Conservation (phyloP, 768 basidiomycete genomes). For the Imleria badia region DNA sequence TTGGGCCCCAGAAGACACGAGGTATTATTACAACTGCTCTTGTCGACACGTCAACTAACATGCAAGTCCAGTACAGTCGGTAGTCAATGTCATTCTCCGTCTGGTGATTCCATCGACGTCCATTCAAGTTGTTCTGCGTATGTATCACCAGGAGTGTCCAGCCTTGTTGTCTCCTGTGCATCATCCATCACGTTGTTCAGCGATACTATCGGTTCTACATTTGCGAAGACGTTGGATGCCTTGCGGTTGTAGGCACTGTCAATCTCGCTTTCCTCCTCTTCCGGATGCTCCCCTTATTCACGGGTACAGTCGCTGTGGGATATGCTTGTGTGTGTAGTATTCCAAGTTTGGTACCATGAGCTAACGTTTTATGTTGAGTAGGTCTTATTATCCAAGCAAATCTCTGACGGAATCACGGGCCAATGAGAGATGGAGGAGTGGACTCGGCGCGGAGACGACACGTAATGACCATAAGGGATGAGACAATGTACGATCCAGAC, state of each 20-base stretch:
- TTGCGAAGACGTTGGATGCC: conserved; percentile 47
- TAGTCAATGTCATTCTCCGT: conserved; percentile 29
- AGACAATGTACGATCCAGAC: conserved; percentile 12
- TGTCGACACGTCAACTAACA: background rate
- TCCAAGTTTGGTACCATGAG: background rate
- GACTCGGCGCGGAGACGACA: conserved; percentile 10
- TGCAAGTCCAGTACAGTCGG: conserved; percentile 18
- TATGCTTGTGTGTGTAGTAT: conserved; percentile 35
- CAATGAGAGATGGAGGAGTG: background rate
- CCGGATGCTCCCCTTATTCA: conserved; percentile 43
- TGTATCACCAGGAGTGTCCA: background rate
- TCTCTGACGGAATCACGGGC: background rate
- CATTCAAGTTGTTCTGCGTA: conserved; percentile 35
- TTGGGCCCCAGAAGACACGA: conserved; percentile 7
- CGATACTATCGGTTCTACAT: conserved; percentile 52
- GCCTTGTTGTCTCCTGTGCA: conserved; percentile 1
- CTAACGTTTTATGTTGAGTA: conserved; percentile 1
- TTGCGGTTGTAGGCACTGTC: conserved; percentile 34
- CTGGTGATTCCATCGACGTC: conserved; percentile 35
- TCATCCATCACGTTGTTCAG: conserved; percentile 39
- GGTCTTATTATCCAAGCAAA: conserved; percentile 8
- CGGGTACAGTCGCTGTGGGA: conserved; percentile 44
- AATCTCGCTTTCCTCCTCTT: conserved; percentile 41
- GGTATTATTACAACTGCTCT: conserved; percentile 3
- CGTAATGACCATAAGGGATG: conserved; percentile 10